Percentiles rank a stretch among this genome's conserved stretches.
Evolutionary conservation across 345 rosid species (phyloP).

Genomic region (Gossypium longicalyx): DNA sequence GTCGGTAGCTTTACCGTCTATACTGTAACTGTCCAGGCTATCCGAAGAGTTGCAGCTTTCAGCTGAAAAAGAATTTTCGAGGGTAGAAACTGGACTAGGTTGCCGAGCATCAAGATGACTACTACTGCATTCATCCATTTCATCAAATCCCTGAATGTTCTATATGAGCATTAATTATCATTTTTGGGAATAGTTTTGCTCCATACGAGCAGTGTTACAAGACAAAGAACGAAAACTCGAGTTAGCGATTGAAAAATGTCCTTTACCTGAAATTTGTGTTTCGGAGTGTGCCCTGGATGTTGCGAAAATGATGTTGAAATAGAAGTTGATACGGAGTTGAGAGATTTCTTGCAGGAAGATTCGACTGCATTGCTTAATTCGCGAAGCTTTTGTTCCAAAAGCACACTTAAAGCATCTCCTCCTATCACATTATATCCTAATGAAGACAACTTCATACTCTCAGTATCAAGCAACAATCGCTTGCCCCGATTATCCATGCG

Average conservation of each 20-base stretch:
- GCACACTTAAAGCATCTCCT: conserved; percentile 71
- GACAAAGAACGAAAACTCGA: not conserved
- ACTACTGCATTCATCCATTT: conserved; percentile 34
- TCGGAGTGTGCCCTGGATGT: conserved; percentile 26
- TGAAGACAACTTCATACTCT: conserved; percentile 44
- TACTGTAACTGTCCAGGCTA: conserved; percentile 41
- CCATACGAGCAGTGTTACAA: not conserved
- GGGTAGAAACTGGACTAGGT: conserved; percentile 73
- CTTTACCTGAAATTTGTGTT: conserved; percentile 47
- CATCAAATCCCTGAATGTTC: conserved; percentile 35
- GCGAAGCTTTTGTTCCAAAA: conserved; percentile 78
- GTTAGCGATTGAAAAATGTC: not conserved
- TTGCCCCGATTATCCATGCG: conserved; percentile 34
- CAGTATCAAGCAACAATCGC: conserved; percentile 44
- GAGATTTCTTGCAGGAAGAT: conserved; percentile 43
- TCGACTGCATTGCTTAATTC: conserved; percentile 60
- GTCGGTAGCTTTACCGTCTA: conserved; percentile 35
- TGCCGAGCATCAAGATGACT: conserved; percentile 36
- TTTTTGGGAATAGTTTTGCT: not conserved
- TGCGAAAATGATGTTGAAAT: conserved; percentile 29
- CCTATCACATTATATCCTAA: conserved; percentile 59
- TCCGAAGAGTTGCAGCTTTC: conserved; percentile 66
- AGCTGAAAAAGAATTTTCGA: conserved; percentile 51
- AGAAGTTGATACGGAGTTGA: conserved; percentile 29
- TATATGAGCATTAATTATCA: conserved; percentile 12